Evolutionary conservation across 2,329 filamentous ascomycete species (phyloP).

Genomic region (Alternaria brassicicola): DNA sequence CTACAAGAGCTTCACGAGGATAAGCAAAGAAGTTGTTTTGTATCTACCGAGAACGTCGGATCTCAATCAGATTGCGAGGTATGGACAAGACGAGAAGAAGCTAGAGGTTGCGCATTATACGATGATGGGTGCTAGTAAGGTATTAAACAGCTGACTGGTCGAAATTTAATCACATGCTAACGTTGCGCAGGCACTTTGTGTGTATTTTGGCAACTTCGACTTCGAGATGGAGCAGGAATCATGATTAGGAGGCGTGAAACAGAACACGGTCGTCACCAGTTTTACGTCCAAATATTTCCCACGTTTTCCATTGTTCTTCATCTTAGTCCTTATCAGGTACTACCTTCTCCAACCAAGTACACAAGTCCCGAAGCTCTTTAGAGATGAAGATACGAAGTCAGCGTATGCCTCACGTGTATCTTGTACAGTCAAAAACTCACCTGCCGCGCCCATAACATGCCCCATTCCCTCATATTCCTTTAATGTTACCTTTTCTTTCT

Average conservation of each 20-base stretch:
- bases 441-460: constrained; percentile 51
- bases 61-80: constrained; percentile 47
- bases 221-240: constrained; percentile 35
- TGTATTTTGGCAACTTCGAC: constrained; percentile 62
- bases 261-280: not conserved
- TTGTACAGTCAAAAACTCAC: no score
- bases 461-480: constrained; percentile 58
- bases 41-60: constrained; percentile 73
- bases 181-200: constrained; percentile 59
- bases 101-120: constrained; percentile 73
- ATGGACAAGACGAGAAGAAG: constrained; percentile 41
- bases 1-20: constrained; percentile 48
- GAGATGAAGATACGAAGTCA: no score
- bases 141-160: constrained; percentile 38
- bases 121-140: constrained; percentile 87
- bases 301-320: not conserved
- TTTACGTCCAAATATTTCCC: not conserved
- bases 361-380: constrained; percentile 55
- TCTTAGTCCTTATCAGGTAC: constrained; percentile 36
- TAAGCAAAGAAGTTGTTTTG: constrained; percentile 66
- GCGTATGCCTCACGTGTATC: no score
- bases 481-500: constrained; percentile 47
- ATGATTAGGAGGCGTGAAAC: not conserved
- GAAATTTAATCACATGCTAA: not conserved
- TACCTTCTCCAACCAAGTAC: constrained; percentile 51